Percentiles rank a stretch among this genome's conserved stretches.
phyloP scores from a whole-genome alignment of 208 protist species.

The Herpetomonas tarakana region DNA sequence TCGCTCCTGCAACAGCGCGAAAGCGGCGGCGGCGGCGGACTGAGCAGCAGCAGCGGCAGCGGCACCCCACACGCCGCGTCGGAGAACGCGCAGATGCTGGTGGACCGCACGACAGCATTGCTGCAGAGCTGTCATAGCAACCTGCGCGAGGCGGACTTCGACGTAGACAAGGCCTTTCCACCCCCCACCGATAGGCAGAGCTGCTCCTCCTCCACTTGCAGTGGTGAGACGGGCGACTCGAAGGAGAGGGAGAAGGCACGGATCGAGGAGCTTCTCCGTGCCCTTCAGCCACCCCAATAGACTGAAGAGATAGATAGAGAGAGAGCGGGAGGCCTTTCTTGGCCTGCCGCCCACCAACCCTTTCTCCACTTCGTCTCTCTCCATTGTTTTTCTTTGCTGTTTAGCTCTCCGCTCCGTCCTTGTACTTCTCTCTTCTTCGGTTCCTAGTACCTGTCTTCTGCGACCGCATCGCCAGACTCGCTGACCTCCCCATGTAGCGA shows the following conservation, averaged over 20 bases:
- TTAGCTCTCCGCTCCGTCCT: too few relatives aligned
- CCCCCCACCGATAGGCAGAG: too few relatives aligned
- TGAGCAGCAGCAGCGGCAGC: slow-evolving; percentile 23
- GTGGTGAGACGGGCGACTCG: not conserved
- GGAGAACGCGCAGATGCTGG: slow-evolving; percentile 10
- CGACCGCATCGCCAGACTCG: too few relatives aligned
- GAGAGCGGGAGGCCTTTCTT: not conserved
- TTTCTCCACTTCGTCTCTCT: too few relatives aligned
- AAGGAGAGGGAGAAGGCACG: not conserved
- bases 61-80: not conserved
- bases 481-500: too few relatives aligned
- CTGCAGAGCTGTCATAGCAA: too few relatives aligned
- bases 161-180: too few relatives aligned
- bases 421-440: too few relatives aligned
- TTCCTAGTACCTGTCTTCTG: too few relatives aligned
- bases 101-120: slow-evolving; percentile 3
- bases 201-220: not conserved
- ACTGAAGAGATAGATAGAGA: not conserved
- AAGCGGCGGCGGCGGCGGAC: slow-evolving; percentile 14
- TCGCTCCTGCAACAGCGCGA: slow-evolving; percentile 8
- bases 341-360: not conserved
- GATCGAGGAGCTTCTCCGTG: slow-evolving; percentile 12
- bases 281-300: slow-evolving; percentile 1
- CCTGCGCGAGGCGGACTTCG: too few relatives aligned
- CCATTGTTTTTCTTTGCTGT: too few relatives aligned